Evolutionary conservation across 1,139 yeast species (phyloP).

Genomic region (Saccharomycopsis phalli): DNA sequence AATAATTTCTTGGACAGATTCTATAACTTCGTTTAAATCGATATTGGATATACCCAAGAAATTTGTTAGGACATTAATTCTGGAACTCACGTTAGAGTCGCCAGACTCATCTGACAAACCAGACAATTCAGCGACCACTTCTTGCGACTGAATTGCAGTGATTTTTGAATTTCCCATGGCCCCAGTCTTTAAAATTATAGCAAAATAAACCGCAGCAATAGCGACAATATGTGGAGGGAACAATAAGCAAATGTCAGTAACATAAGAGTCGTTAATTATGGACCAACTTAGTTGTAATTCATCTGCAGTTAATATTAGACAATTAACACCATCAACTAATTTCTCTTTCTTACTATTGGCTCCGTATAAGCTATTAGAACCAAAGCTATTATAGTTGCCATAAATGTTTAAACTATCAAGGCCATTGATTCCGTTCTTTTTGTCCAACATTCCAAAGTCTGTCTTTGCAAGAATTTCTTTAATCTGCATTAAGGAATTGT

Average conservation of each 20-base stretch:
- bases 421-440: slow-evolving; percentile 26
- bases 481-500: slow-evolving; percentile 61
- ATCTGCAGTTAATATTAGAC: slow-evolving; percentile 39
- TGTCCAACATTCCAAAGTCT: slow-evolving; percentile 7
- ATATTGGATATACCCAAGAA: slow-evolving; percentile 71
- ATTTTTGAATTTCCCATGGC: slow-evolving; percentile 1
- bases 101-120: slow-evolving; percentile 23
- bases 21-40: slow-evolving; percentile 66
- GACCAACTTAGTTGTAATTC: slow-evolving; percentile 88
- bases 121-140: too few species aligned
- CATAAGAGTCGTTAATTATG: slow-evolving; percentile 78
- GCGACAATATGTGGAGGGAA: slow-evolving; percentile 93
- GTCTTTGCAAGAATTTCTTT: slow-evolving; percentile 32
- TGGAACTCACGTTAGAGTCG: slow-evolving; percentile 25
- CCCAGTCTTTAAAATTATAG: slow-evolving; percentile 46
- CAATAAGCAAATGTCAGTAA: slow-evolving; percentile 73
- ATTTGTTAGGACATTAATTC: slow-evolving; percentile 46
- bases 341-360: not conserved
- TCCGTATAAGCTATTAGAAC: not conserved
- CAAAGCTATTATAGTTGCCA: not conserved
- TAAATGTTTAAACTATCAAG: slow-evolving; percentile 19
- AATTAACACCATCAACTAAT: slow-evolving; percentile 9
- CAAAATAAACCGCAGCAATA: slow-evolving; percentile 66
- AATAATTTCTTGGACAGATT: slow-evolving; percentile 73
- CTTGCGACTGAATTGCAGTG: slow-evolving; percentile 1